These are phyloP conservation scores for Alopecurus myosuroides DNA, from an alignment of 176 grass and related monocot genomes.

Conservation along the genomic window DNA sequence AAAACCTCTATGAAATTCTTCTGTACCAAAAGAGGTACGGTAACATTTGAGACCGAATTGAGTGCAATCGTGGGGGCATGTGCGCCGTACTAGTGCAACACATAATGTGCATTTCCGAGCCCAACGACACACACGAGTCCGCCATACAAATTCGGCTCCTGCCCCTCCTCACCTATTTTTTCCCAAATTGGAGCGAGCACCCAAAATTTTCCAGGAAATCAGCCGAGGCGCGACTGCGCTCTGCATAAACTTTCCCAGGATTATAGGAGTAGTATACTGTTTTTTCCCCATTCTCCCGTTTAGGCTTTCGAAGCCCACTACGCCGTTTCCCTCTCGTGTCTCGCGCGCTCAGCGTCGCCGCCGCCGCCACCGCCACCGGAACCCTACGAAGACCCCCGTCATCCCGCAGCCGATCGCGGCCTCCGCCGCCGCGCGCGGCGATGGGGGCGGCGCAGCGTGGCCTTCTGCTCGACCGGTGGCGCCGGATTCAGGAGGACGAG, in stretches of 20 bases:
- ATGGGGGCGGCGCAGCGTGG: conserved; percentile 39
- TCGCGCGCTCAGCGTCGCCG: background rate
- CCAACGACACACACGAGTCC: too few relatives aligned
- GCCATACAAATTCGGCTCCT: background rate
- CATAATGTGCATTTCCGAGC: background rate
- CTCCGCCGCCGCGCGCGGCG: background rate
- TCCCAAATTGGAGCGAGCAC: background rate
- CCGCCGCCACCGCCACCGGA: conserved; percentile 32
- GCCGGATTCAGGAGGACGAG: conserved; percentile 64
- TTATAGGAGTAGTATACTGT: background rate
- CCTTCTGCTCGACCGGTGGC: conserved; percentile 62
- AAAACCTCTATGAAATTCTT: too few relatives aligned
- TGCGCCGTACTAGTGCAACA: too few relatives aligned
- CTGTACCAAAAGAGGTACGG: too few relatives aligned
- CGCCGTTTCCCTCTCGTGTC: background rate
- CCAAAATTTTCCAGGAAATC: background rate
- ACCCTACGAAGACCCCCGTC: conserved; percentile 17
- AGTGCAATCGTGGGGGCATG: too few relatives aligned
- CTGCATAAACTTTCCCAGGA: background rate
- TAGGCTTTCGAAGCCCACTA: background rate
- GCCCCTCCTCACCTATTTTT: background rate
- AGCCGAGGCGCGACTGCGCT: background rate
- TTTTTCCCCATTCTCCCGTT: background rate
- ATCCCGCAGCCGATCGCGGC: background rate
- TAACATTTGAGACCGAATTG: too few relatives aligned